Conservation (phyloP, 371 early-diverging fungal species). For the Rhizopus sp. region DNA sequence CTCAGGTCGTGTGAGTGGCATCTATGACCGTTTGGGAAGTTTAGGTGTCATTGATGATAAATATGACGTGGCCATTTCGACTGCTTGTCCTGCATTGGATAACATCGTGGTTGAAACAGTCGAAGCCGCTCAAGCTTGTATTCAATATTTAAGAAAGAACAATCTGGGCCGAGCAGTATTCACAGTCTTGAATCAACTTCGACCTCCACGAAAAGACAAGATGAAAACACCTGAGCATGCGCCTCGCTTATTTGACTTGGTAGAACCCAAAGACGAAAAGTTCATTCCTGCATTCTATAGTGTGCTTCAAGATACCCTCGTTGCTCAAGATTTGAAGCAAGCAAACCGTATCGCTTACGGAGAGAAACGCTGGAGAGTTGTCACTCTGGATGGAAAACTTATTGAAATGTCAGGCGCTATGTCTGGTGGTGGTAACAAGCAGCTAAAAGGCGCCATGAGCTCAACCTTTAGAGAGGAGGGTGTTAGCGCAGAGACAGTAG, state of each 20-base stretch:
- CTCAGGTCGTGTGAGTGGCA: constrained; percentile 81
- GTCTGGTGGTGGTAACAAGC: constrained; percentile 91
- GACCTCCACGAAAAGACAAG: constrained; percentile 43
- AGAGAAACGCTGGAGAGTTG: constrained; percentile 86
- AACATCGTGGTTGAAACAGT: constrained; percentile 97
- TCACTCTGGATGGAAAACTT: constrained; percentile 95
- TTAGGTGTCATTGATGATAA: constrained; percentile 94
- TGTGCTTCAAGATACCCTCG: constrained; percentile 91
- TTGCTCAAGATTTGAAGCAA: constrained; percentile 85
- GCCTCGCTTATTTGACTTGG: constrained; percentile 91
- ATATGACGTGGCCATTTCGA: constrained; percentile 97
- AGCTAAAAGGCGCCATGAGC: constrained; percentile 84
- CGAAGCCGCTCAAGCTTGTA: constrained; percentile 89
- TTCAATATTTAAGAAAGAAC: constrained; percentile 86
- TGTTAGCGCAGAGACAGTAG: constrained; percentile 61
- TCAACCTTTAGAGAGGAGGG: constrained; percentile 67
- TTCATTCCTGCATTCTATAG: constrained; percentile 92
- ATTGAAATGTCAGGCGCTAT: constrained; percentile 98
- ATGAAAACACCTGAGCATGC: constrained; percentile 82
- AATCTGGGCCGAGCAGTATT: constrained; percentile 93
- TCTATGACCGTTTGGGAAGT: constrained; percentile 95
- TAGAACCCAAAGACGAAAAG: constrained; percentile 75
- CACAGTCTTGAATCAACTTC: constrained; percentile 84
- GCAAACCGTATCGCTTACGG: constrained; percentile 94
- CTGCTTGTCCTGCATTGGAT: constrained; percentile 87